Evolutionary conservation across 2,329 filamentous ascomycete genomes (phyloP).

Genomic region (Harringtonia lauricola): DNA sequence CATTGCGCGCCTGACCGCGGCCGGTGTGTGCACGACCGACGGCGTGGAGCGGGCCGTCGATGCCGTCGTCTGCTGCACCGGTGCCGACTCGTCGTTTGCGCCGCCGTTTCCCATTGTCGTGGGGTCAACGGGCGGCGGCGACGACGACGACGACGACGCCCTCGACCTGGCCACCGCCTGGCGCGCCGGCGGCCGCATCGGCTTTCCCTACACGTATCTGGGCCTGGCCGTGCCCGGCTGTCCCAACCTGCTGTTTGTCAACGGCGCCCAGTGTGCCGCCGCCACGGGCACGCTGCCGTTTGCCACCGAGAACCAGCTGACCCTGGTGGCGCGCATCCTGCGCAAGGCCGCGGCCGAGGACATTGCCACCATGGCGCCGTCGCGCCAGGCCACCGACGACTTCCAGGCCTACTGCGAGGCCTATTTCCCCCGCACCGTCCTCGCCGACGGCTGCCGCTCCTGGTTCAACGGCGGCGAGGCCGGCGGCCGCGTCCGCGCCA

Average conservation of each 20-base stretch:
- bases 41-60: conserved; percentile 19
- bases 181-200: conserved; percentile 8
- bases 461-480: conserved; percentile 11
- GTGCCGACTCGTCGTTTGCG: conserved; percentile 13
- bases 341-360: conserved; percentile 11
- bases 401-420: conserved; percentile 9
- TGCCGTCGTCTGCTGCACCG: conserved; percentile 19
- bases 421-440: conserved; percentile 8
- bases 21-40: conserved; percentile 16
- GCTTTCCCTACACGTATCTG: conserved; percentile 14
- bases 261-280: conserved; percentile 9
- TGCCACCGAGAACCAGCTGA: conserved; percentile 9
- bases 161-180: conserved; percentile 12
- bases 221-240: conserved; percentile 16
- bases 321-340: conserved; percentile 11
- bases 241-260: conserved; percentile 18
- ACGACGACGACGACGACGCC: too few relatives aligned
- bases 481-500: conserved; percentile 3
- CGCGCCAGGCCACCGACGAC: conserved; percentile 9
- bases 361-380: conserved; percentile 9
- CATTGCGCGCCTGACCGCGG: conserved; percentile 19
- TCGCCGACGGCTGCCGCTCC: conserved; percentile 8
- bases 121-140: too few relatives aligned
- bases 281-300: conserved; percentile 10
- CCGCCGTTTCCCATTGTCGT: conserved; percentile 13